Evolutionary conservation across 2,329 filamentous ascomycete species (phyloP).

Genomic region (Fusarium sp.): DNA sequence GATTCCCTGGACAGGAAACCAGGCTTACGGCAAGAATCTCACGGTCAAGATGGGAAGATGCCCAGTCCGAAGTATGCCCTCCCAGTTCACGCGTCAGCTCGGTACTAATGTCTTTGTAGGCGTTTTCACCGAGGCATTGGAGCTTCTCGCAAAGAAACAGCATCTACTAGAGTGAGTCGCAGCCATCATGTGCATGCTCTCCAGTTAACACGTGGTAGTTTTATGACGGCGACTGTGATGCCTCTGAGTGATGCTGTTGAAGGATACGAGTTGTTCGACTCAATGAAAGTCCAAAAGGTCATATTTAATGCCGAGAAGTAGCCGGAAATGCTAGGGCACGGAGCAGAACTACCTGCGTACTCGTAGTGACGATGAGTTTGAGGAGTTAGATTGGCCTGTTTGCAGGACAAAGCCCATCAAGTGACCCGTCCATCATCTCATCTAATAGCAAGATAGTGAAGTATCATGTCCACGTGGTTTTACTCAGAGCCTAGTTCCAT

Average conservation of each 20-base stretch:
- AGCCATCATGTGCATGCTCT: fast-evolving
- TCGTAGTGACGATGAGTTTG: too few species aligned
- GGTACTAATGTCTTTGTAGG: neutral
- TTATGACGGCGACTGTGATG: slow-evolving; percentile 79
- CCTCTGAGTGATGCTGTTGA: slow-evolving; percentile 71
- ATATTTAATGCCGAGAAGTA: slow-evolving; percentile 61
- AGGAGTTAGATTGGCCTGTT: too few species aligned
- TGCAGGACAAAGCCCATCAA: too few species aligned
- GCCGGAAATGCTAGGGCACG: too few species aligned
- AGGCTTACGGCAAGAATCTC: slow-evolving; percentile 74
- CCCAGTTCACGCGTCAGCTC: neutral
- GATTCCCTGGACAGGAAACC: slow-evolving; percentile 70
- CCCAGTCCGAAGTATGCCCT: slow-evolving; percentile 65
- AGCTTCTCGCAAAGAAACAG: slow-evolving; percentile 28
- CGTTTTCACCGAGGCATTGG: slow-evolving; percentile 15
- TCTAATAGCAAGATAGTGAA: neutral
- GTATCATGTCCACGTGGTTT: too few species aligned
- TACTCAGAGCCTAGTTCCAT: neutral
- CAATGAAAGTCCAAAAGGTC: slow-evolving; percentile 76
- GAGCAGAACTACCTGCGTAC: too few species aligned
- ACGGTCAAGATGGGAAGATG: slow-evolving; percentile 77
- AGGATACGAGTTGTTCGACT: slow-evolving; percentile 75
- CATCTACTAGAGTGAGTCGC: slow-evolving; percentile 15
- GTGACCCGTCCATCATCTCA: neutral
- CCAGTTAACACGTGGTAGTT: slow-evolving; percentile 55